These are phyloP conservation scores for Penicillium cataractarum DNA, from an alignment of 495 filamentous ascomycete genomes.

Conservation along the genomic window DNA sequence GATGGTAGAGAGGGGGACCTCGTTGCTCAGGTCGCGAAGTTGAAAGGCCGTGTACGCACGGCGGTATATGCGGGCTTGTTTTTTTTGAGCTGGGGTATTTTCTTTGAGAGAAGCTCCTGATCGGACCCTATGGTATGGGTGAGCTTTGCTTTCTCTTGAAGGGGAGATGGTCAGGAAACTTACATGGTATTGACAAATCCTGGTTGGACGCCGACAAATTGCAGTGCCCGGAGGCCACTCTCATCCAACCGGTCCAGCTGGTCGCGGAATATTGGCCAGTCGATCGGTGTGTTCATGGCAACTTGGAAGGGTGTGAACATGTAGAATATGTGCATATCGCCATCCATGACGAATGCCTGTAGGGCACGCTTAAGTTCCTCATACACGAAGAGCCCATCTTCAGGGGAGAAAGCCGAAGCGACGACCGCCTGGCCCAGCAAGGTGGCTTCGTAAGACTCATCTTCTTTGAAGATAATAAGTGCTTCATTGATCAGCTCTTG, in stretches of 20 bases:
- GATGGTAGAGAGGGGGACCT: conserved; percentile 70
- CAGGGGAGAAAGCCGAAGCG: conserved; percentile 70
- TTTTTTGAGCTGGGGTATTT: conserved; percentile 60
- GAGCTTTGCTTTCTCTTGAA: not conserved
- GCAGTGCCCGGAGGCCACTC: conserved; percentile 68
- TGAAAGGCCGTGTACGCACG: conserved; percentile 81
- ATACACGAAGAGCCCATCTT: conserved; percentile 77
- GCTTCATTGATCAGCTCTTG: conserved; percentile 49
- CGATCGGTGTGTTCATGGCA: conserved; percentile 54
- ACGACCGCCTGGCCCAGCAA: conserved; percentile 73
- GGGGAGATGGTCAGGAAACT: not conserved
- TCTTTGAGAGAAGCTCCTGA: conserved; percentile 67
- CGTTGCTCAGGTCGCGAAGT: conserved; percentile 80
- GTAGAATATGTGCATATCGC: conserved; percentile 84
- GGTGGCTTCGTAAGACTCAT: conserved; percentile 63
- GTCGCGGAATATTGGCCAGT: conserved; percentile 74
- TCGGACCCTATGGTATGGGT: conserved; percentile 57
- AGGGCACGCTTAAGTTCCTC: conserved; percentile 69
- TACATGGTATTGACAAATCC: conserved; percentile 74
- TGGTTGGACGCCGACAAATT: conserved; percentile 70
- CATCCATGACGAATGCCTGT: conserved; percentile 78
- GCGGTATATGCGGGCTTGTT: conserved; percentile 66
- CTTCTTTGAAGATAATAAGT: conserved; percentile 38
- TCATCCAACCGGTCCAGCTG: conserved; percentile 73
- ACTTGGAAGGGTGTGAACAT: conserved; percentile 72